Percentiles rank a stretch among this genome's conserved stretches.
phyloP scores from a whole-genome alignment of 2,329 filamentous ascomycete genomes.

The Fusarium sp. region DNA sequence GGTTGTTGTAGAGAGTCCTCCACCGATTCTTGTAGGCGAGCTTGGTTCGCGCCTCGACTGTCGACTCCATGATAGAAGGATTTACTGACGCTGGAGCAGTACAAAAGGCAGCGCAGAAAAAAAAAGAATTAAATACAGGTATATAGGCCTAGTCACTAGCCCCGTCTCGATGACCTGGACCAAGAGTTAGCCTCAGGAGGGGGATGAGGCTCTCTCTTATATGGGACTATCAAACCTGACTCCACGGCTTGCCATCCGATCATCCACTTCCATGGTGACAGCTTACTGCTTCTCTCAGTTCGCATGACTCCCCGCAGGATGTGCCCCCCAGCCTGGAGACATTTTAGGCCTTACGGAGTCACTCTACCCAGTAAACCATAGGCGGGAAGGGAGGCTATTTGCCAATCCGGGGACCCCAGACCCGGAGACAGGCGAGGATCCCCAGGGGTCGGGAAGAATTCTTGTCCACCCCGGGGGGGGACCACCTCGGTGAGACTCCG shows the following conservation, averaged over 20 bases:
- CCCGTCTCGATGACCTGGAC: background rate
- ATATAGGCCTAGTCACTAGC: background rate
- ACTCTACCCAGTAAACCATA: too few species aligned
- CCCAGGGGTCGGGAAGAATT: background rate
- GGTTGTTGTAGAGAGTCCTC: slow-evolving; percentile 39
- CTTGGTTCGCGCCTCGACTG: slow-evolving; percentile 29
- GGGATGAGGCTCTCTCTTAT: background rate
- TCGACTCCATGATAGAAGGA: slow-evolving; percentile 26
- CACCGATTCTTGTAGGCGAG: slow-evolving; percentile 41
- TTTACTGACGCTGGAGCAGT: background rate
- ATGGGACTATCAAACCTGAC: background rate
- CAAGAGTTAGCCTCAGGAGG: background rate
- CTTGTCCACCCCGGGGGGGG: background rate
- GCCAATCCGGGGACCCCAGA: slow-evolving; percentile 43
- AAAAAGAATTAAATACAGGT: background rate
- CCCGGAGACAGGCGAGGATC: slow-evolving; percentile 1
- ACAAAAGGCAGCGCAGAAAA: background rate
- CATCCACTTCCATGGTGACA: background rate
- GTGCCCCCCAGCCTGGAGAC: slow-evolving; percentile 4
- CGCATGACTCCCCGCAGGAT: background rate
- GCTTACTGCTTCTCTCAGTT: background rate
- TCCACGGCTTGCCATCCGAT: background rate
- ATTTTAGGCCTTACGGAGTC: background rate
- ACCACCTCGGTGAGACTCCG: slow-evolving; percentile 23
- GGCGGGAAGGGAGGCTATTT: slow-evolving; percentile 6